Conservation (phyloP, 2,329 filamentous ascomycete genomes). For the Akanthomyces uredinophilus region DNA sequence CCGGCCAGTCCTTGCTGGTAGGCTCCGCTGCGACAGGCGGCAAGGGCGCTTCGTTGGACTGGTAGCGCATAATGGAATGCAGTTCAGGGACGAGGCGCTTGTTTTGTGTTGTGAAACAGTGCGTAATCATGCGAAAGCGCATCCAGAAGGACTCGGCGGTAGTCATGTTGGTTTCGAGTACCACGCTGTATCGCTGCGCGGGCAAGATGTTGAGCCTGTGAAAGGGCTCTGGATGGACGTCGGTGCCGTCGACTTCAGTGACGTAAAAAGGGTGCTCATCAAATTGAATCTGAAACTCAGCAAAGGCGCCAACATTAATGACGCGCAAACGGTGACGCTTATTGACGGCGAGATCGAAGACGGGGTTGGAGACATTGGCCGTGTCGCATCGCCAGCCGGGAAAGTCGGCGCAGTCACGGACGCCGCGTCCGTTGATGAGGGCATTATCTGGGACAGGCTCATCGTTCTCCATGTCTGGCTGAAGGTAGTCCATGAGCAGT, state of each 20-base stretch:
- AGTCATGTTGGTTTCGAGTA: conserved; percentile 56
- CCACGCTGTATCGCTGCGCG: conserved; percentile 65
- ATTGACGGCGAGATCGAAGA: conserved; percentile 44
- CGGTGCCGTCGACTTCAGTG: conserved; percentile 66
- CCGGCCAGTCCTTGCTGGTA: conserved; percentile 44
- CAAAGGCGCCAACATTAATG: conserved; percentile 66
- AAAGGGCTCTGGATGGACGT: conserved; percentile 54
- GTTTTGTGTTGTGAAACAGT: conserved; percentile 34
- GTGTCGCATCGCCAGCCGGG: conserved; percentile 40
- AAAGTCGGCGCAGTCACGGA: conserved; percentile 32
- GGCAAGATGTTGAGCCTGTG: conserved; percentile 61
- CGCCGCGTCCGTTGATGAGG: conserved; percentile 53
- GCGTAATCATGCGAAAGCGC: conserved; percentile 44
- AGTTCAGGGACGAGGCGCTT: conserved; percentile 26
- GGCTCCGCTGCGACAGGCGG: conserved; percentile 20
- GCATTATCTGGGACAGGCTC: conserved; percentile 63
- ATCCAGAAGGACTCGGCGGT: conserved; percentile 56
- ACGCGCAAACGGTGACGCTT: conserved; percentile 61
- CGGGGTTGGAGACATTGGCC: conserved; percentile 28
- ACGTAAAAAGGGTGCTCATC: conserved; percentile 61
- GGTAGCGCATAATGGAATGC: conserved; percentile 29
- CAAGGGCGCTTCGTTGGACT: accelerated
- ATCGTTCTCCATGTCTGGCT: conserved; percentile 47
- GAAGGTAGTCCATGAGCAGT: conserved; percentile 51
- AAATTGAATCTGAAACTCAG: conserved; percentile 65